Evolutionary conservation across 2,329 filamentous ascomycete genomes (phyloP), one percentile per base, ranked within the genome.

Genomic region (Xylaria multiplex): DNA sequence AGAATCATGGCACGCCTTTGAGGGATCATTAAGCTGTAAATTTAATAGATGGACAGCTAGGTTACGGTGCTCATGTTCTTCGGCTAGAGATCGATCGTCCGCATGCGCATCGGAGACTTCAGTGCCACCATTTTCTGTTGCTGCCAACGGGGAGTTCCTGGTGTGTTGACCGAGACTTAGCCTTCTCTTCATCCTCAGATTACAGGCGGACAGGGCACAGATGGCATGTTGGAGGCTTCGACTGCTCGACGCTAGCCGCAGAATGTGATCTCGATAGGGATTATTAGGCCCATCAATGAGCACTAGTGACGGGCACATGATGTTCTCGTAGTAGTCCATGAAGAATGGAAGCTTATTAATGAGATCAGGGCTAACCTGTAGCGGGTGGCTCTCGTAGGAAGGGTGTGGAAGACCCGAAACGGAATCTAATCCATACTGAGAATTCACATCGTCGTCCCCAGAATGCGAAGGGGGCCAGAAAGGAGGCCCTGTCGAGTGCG

Each of bases 251-350:
- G 93, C 93, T 57, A 97, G 84, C 62, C 89, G 89, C 65, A 97
- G 84, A 62, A 97, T 89, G 75, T 96, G 91, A 72, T 90, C 89
- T 67, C 93, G 86, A 77, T 95, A 97, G 1, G 95, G 95, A 77
- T 97, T 97, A 68, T 85, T 86, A 1, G 92, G 91, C 11, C 90
- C 90, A 77, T 98, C 95, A 77, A 97, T 93, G 71, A 93, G 92
- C 57, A 97, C 93, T 79, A 97, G 92, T 65, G 93, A 93, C 5
- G 93, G 92, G 71, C 93, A 96, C 81, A 98, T 94, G 75, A 93
- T 92, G 78, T 93, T 93, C 76, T 94, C 91, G 79, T 97, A 97
- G 79, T 97, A 97, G 77, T 96, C 91, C 82, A 97, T 91, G 76
- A 97, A 90, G 79, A 91, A 96, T 70, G 91, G 90, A 82, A 97